Evolutionary conservation across 2,329 filamentous ascomycete genomes (phyloP).

Genomic region (Alternaria hordeiaustralica): DNA sequence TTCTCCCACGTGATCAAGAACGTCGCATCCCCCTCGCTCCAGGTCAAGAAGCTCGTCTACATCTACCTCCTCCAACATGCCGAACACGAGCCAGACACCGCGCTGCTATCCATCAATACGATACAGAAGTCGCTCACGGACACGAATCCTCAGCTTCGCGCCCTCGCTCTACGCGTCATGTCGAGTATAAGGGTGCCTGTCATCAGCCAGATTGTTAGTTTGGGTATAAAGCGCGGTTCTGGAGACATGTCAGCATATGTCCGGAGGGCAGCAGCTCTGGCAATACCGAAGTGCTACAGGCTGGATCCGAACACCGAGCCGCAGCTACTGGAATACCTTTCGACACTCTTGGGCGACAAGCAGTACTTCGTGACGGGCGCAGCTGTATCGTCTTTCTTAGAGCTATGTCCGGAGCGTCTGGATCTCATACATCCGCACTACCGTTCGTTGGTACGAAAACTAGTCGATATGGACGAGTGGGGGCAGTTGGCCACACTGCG

Average conservation of each 20-base stretch:
- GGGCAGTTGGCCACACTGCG: slow-evolving; percentile 84
- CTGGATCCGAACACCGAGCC: slow-evolving; percentile 86
- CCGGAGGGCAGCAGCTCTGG: slow-evolving; percentile 87
- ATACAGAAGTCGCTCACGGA: slow-evolving; percentile 98
- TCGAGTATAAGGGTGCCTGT: slow-evolving; percentile 95
- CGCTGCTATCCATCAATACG: slow-evolving; percentile 95
- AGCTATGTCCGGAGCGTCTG: slow-evolving; percentile 85
- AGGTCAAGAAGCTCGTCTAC: slow-evolving; percentile 98
- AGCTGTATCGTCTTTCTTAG: slow-evolving; percentile 85
- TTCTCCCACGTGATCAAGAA: slow-evolving; percentile 99
- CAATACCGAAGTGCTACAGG: slow-evolving; percentile 94
- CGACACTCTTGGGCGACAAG: slow-evolving; percentile 80
- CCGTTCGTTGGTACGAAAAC: slow-evolving; percentile 79
- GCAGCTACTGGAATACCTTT: slow-evolving; percentile 82
- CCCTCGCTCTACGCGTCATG: slow-evolving; percentile 94
- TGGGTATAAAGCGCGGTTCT: slow-evolving; percentile 92
- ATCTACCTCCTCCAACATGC: slow-evolving; percentile 97
- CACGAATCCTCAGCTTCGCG: slow-evolving; percentile 85
- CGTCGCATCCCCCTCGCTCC: slow-evolving; percentile 88
- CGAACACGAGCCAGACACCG: slow-evolving; percentile 93
- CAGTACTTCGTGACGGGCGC: slow-evolving; percentile 98
- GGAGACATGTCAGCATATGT: slow-evolving; percentile 96
- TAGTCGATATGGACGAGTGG: slow-evolving; percentile 99
- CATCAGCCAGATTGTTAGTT: slow-evolving; percentile 94
- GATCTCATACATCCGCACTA: slow-evolving; percentile 94